Conservation (phyloP, 805 yeast genomes). For the Tetrapisispora iriomotensis region DNA sequence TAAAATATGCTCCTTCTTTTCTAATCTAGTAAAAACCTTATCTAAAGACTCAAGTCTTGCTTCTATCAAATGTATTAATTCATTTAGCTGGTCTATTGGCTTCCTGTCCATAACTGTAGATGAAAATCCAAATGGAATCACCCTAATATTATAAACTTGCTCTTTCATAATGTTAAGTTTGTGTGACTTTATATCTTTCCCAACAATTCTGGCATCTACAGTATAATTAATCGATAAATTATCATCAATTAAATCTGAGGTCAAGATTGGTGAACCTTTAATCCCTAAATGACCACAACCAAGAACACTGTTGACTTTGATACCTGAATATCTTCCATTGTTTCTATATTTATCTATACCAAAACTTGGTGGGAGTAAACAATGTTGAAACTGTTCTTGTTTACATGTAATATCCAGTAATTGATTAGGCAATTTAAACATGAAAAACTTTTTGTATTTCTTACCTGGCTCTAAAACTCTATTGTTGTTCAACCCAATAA, state of each 20-base stretch:
- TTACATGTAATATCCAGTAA: constrained; percentile 44
- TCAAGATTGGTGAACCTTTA: constrained; percentile 45
- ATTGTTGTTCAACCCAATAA: constrained; percentile 41
- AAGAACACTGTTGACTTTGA: constrained; percentile 25
- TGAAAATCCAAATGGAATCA: constrained; percentile 33
- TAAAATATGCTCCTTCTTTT: constrained; percentile 17
- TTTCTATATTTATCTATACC: constrained; percentile 30
- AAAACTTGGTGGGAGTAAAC: constrained; percentile 34
- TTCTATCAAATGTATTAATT: constrained; percentile 16
- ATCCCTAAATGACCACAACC: constrained; percentile 44
- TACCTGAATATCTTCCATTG: constrained; percentile 24
- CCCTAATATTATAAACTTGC: constrained; percentile 30
- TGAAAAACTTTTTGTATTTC: constrained; percentile 48
- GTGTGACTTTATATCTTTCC: constrained; percentile 29
- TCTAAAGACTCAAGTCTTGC: constrained; percentile 23
- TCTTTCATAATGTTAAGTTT: constrained; percentile 28
- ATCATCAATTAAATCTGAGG: constrained; percentile 41
- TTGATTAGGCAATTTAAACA: constrained; percentile 47
- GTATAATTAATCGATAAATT: constrained; percentile 41
- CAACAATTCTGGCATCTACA: constrained; percentile 49
- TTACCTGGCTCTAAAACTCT: constrained; percentile 40
- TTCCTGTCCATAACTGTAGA: constrained; percentile 12
- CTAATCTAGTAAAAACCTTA: constrained; percentile 16
- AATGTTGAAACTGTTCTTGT: constrained; percentile 34
- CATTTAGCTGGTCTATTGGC: constrained; percentile 17